Base-by-base conservation (phyloP, 345 rosid genomes). In the Eucalyptus regnans region DNA sequence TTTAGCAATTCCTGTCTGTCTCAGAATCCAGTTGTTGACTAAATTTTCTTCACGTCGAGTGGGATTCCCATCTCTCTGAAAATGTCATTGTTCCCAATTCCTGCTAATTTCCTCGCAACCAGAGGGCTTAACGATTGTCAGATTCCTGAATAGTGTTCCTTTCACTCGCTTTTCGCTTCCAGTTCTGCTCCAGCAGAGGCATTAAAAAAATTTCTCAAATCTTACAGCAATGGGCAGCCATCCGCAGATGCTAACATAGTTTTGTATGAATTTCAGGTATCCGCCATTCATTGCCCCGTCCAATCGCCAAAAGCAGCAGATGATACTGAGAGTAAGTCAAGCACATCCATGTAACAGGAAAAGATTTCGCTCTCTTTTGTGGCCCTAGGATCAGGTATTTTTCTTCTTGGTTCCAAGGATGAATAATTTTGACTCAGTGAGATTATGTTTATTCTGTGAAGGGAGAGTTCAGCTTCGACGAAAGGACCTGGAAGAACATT, bases 281-380 rank as follows among this genome's bases (percentile, higher is more conserved):
- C 97, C 96, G 9, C 97, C 97, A 18, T 95, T 95, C 91, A 88
- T 93, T 88, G 94, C 96, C 22, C 96, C 92, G 81, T 94, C 96
- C 18, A 94, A 94, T 68, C 90, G 92, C 88, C 97, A 95, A 88
- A 95, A 94, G 92, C 95, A 94, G 22, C 94, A 94, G 91, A 94
- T 94, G 94, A 95, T 94, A 86, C 86, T 92, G 88, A 93, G 92
- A 51, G 96, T 94, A 91, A 66, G 79, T 88, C 44, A 10, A 81
- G 48, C n/a, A 37, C 31, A 60, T 76, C 83, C 41, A 71, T 37
- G 2, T 71, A 0, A 9, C 46, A 33, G 46, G 25, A 71, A 71
- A 71, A 33, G 14, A 71, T 33, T 71, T 37, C 7, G 27, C 81
- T 76, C 83, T 37, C 83, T 76, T 71, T 71, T 76, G 83, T 37